Percentiles rank a stretch among this genome's conserved stretches.
phyloP scores from a whole-genome alignment of 2,329 filamentous ascomycete species.

The Diplodia sapinea region DNA sequence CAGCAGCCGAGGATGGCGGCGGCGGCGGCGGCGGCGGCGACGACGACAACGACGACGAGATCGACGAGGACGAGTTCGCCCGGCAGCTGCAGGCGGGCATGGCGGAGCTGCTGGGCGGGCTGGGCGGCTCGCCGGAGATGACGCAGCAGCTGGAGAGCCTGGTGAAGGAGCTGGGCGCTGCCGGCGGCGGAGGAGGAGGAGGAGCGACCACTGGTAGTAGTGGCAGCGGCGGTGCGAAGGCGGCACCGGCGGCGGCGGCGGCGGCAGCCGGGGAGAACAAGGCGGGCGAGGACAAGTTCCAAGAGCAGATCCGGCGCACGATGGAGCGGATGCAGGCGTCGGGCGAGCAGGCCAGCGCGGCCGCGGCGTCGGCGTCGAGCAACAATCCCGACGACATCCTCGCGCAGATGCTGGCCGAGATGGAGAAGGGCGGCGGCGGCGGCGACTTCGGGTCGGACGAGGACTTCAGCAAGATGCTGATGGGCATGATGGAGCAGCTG shows the following conservation, averaged over 20 bases:
- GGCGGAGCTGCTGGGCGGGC: conserved; percentile 77
- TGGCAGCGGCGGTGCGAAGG: conserved; percentile 11
- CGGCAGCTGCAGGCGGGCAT: conserved; percentile 89
- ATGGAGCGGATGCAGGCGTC: conserved; percentile 97
- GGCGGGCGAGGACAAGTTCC: conserved; percentile 72
- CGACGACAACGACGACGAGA: conserved; percentile 40
- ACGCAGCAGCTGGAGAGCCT: conserved; percentile 79
- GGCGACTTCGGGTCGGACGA: conserved; percentile 65
- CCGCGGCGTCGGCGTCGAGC: conserved; percentile 71
- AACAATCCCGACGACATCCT: conserved; percentile 73
- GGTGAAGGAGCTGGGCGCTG: conserved; percentile 72
- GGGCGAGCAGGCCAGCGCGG: conserved; percentile 76
- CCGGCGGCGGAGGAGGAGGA: conserved; percentile 37
- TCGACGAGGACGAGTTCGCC: conserved; percentile 76
- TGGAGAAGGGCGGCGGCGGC: conserved; percentile 69
- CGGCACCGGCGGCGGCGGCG: neutral
- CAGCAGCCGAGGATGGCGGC: conserved; percentile 3
- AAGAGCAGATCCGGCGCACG: conserved; percentile 88
- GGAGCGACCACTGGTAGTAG: conserved; percentile 34
- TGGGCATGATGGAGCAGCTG: conserved; percentile 98
- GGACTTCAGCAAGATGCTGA: conserved; percentile 91
- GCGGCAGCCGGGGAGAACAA: conserved; percentile 32
- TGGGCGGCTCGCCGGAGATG: conserved; percentile 69
- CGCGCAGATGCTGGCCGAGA: conserved; percentile 88
- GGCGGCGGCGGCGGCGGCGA: too few relatives aligned